Percentiles rank a stretch among this genome's conserved stretches.
Evolutionary conservation across 805 yeast species (phyloP).

Genomic region (Candida pseudofarinosa): DNA sequence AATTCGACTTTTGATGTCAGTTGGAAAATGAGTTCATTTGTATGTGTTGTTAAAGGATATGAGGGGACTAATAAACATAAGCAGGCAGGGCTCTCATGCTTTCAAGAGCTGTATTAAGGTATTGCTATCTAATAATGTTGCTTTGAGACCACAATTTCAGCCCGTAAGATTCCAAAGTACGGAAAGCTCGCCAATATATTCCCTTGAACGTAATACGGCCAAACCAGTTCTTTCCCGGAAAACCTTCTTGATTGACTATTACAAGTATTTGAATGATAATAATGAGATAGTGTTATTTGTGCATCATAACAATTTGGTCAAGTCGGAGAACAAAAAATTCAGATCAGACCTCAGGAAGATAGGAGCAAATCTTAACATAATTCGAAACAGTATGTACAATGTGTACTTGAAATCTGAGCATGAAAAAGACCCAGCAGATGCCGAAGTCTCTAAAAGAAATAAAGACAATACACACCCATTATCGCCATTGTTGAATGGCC

Average conservation of each 20-base stretch:
- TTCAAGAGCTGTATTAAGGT: neutral
- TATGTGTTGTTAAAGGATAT: neutral
- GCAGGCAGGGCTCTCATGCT: neutral
- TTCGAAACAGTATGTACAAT: slow-evolving; percentile 66
- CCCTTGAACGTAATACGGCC: slow-evolving; percentile 39
- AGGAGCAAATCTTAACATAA: slow-evolving; percentile 68
- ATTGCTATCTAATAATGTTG: neutral
- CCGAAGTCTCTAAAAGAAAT: slow-evolving; percentile 44
- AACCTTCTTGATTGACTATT: slow-evolving; percentile 78
- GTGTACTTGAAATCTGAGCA: slow-evolving; percentile 71
- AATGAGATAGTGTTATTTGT: slow-evolving; percentile 70
- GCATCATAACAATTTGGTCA: slow-evolving; percentile 79
- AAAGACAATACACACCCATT: slow-evolving; percentile 60
- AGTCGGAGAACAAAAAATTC: slow-evolving; percentile 60
- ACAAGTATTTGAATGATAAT: slow-evolving; percentile 63
- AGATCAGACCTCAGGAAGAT: slow-evolving; percentile 57
- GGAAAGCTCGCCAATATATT: slow-evolving; percentile 4
- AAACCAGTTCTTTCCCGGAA: slow-evolving; percentile 74
- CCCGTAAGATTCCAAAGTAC: slow-evolving; percentile 1
- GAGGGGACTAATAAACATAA: neutral
- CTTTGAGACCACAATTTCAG: neutral
- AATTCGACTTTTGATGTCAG: neutral
- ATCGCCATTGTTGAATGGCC: slow-evolving; percentile 69
- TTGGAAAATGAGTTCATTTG: neutral
- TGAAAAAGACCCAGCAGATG: slow-evolving; percentile 70